A percentile compares a stretch with the other conserved stretches of the same genome.
phyloP scores from a whole-genome alignment of 257 asterid species.

The Scutellaria baicalensis region DNA sequence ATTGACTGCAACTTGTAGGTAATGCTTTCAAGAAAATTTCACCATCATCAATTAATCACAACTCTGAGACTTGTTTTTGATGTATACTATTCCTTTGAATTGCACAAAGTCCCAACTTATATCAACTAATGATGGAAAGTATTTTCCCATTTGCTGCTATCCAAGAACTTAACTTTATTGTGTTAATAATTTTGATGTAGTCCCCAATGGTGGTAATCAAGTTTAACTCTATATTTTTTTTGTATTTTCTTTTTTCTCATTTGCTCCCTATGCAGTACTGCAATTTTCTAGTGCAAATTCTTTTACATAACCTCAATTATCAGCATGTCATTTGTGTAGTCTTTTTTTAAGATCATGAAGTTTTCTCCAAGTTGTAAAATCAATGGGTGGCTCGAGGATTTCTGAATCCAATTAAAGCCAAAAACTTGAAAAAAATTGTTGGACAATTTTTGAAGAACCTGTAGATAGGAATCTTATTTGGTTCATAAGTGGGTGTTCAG shows the following conservation, averaged over 20 bases:
- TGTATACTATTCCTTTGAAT: not conserved
- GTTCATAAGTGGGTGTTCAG: not conserved
- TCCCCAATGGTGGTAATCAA: no score
- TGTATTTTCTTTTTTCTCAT: no score
- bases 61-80: not conserved
- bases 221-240: no score
- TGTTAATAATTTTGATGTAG: no score
- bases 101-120: not conserved
- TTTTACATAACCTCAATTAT: not conserved
- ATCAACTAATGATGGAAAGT: no score
- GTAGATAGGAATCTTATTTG: not conserved
- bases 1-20: not conserved
- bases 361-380: not conserved
- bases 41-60: not conserved
- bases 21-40: not conserved
- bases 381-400: not conserved
- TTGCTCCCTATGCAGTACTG: not conserved
- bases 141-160: no score
- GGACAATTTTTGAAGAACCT: not conserved
- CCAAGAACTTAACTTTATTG: no score
- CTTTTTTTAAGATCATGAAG: not conserved
- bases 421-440: not conserved
- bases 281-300: not conserved
- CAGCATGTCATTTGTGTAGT: not conserved
- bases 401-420: not conserved